Percentiles rank a stretch among this genome's conserved stretches.
Conservation (phyloP, 352 stramenopile genomes). For the Globisporangium spiculum region DNA sequence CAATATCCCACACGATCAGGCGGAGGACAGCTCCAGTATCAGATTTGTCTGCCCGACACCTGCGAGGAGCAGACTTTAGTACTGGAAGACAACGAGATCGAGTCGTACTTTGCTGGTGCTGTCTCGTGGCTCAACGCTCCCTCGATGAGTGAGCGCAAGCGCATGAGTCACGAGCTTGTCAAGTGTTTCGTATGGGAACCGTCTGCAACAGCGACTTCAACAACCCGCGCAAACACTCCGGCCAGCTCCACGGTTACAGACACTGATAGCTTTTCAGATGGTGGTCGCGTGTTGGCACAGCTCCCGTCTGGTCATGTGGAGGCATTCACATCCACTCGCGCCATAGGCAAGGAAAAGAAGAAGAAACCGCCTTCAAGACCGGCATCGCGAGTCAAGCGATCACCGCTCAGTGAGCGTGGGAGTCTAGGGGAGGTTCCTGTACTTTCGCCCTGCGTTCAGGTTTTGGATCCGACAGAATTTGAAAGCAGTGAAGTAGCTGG, state of each 20-base stretch:
- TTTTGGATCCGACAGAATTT: constrained; percentile 34
- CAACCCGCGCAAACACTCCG: background rate
- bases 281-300: constrained; percentile 28
- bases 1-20: background rate
- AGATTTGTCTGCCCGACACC: constrained; percentile 43
- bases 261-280: background rate
- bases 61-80: constrained; percentile 51
- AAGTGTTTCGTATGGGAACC: constrained; percentile 34
- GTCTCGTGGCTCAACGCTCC: constrained; percentile 34
- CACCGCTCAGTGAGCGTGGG: constrained; percentile 23
- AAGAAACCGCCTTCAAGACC: background rate
- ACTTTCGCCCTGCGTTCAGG: constrained; percentile 37
- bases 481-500: constrained; percentile 7
- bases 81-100: constrained; percentile 49
- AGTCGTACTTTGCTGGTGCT: constrained; percentile 35
- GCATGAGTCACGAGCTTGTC: constrained; percentile 28
- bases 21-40: constrained; percentile 27
- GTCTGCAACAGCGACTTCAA: background rate
- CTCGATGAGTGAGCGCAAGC: constrained; percentile 11
- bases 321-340: constrained; percentile 16
- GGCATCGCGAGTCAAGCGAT: constrained; percentile 20
- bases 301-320: constrained; percentile 29
- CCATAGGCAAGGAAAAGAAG: constrained; percentile 12
- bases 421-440: constrained; percentile 13
- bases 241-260: background rate